phyloP scores from a whole-genome alignment of 2,329 filamentous ascomycete species.

The Colletotrichum sp. region DNA sequence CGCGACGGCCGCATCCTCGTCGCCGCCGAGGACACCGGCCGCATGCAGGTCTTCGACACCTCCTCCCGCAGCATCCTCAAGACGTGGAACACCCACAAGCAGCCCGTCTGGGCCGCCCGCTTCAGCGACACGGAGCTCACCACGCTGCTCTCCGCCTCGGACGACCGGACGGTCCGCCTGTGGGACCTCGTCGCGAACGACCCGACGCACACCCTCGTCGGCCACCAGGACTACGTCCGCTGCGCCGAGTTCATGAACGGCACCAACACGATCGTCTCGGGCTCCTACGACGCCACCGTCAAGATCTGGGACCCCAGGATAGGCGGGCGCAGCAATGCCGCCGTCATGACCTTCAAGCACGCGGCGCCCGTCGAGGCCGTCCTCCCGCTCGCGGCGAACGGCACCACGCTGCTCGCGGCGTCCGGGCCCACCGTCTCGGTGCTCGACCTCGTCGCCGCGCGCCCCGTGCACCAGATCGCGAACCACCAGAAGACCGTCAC shows the following conservation, averaged over 20 bases:
- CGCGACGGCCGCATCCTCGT: slow-evolving; percentile 88
- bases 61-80: slow-evolving; percentile 87
- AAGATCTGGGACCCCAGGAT: slow-evolving; percentile 90
- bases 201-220: slow-evolving; percentile 78
- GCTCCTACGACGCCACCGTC: slow-evolving; percentile 94
- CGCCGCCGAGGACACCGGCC: slow-evolving; percentile 88
- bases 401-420: slow-evolving; percentile 84
- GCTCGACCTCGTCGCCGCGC: slow-evolving; percentile 89
- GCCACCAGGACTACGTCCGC: slow-evolving; percentile 92
- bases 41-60: slow-evolving; percentile 94
- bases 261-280: slow-evolving; percentile 77
- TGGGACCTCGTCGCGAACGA: slow-evolving; percentile 90
- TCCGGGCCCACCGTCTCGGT: slow-evolving; percentile 88
- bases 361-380: slow-evolving; percentile 86
- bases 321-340: slow-evolving; percentile 44
- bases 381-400: slow-evolving; percentile 78
- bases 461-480: slow-evolving; percentile 82
- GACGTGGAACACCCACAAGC: slow-evolving; percentile 93
- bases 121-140: slow-evolving; percentile 93
- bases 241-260: slow-evolving; percentile 81
- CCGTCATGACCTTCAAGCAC: slow-evolving; percentile 95
- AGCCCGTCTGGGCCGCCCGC: slow-evolving; percentile 89
- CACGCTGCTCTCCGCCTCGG: slow-evolving; percentile 83
- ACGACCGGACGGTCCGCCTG: slow-evolving; percentile 89
- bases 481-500: slow-evolving; percentile 99